Evolutionary conservation across 1,284 basidiomycete species (phyloP).

Genomic region (Quambalaria eucalypti): DNA sequence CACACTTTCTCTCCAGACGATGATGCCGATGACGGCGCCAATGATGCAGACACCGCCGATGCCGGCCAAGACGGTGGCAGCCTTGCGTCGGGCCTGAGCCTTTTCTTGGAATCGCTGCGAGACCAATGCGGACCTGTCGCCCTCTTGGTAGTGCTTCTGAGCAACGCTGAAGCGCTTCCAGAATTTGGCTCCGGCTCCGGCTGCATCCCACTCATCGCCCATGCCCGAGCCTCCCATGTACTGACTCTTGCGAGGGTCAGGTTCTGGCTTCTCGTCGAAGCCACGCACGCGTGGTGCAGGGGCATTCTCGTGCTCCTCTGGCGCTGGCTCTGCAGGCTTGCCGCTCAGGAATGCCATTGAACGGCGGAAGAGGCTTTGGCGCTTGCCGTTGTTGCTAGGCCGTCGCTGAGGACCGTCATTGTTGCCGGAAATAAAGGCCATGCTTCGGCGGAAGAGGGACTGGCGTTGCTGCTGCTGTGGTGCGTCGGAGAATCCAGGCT

Average conservation of each 20-base stretch:
- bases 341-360: slow-evolving; percentile 32
- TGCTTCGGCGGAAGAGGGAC: slow-evolving; percentile 24
- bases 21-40: slow-evolving; percentile 23
- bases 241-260: slow-evolving; percentile 24
- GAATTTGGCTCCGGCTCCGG: slow-evolving; percentile 34
- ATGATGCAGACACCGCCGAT: slow-evolving; percentile 21
- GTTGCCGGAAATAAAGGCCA: slow-evolving; percentile 23
- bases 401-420: slow-evolving; percentile 2
- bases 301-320: background rate
- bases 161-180: slow-evolving; percentile 33
- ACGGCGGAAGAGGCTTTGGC: slow-evolving; percentile 27
- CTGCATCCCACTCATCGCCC: slow-evolving; percentile 36
- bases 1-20: slow-evolving; percentile 30
- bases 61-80: slow-evolving; percentile 16
- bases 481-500: slow-evolving; percentile 24
- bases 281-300: slow-evolving; percentile 22
- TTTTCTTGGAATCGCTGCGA: slow-evolving; percentile 4
- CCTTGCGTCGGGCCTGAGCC: slow-evolving; percentile 16
- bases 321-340: slow-evolving; percentile 3
- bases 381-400: slow-evolving; percentile 8
- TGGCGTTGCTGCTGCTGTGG: slow-evolving; percentile 19
- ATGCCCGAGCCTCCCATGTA: slow-evolving; percentile 29
- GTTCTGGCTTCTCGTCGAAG: slow-evolving; percentile 24
- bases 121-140: slow-evolving; percentile 15
- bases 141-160: slow-evolving; percentile 22